These are phyloP conservation scores for Desmodesmus armatus DNA, from an alignment of 139 green algal species.

Conservation along the genomic window DNA sequence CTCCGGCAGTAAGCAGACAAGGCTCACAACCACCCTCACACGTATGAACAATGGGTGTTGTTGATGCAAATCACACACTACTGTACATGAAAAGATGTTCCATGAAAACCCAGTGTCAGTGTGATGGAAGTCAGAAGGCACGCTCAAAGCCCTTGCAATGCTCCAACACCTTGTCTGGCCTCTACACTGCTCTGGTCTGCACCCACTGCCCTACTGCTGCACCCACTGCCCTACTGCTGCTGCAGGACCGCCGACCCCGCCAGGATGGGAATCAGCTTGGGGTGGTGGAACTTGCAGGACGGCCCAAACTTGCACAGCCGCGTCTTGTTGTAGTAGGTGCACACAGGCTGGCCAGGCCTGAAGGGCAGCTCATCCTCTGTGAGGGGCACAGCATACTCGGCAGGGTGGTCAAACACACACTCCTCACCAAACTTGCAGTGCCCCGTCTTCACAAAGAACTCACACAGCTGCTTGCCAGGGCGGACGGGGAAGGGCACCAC, in stretches of 20 bases:
- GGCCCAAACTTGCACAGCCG: conserved; percentile 92
- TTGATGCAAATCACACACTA: no score
- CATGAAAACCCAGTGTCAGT: no score
- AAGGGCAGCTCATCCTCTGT: conserved; percentile 78
- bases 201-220: neutral
- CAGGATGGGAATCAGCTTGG: conserved; percentile 67
- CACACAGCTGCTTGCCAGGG: conserved; percentile 77
- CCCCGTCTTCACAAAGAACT: conserved; percentile 93
- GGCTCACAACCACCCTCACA: no score
- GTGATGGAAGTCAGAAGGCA: no score
- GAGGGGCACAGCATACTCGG: conserved; percentile 67
- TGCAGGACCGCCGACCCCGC: conserved; percentile 54
- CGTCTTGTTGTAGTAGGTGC: conserved; percentile 87
- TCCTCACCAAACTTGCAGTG: conserved; percentile 87
- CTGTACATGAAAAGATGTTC: no score
- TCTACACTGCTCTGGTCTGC: neutral
- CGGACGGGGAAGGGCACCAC: conserved; percentile 72
- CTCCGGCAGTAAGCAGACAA: no score
- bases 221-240: no score
- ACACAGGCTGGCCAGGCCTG: conserved; percentile 75
- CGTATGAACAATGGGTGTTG: no score
- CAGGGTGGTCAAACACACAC: conserved; percentile 94
- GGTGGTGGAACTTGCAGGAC: conserved; percentile 95
- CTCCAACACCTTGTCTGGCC: neutral
- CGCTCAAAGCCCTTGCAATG: no score